A percentile compares a stretch with the other conserved stretches of the same genome.
phyloP scores from a whole-genome alignment of 345 rosid species.

The Sisymbrium altissimum region DNA sequence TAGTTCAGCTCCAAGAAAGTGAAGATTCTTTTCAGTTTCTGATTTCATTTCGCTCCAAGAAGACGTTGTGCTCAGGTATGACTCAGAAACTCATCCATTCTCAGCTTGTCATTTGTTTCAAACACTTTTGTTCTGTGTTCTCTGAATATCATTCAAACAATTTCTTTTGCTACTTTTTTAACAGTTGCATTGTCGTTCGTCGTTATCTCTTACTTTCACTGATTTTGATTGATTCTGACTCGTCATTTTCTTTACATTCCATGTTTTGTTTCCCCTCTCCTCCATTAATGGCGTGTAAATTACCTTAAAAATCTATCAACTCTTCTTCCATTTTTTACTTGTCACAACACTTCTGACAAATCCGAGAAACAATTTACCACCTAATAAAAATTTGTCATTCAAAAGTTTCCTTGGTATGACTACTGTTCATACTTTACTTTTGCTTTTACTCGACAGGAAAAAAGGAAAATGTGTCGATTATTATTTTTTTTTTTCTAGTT shows the following conservation, averaged over 20 bases:
- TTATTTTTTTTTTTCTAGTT: neutral
- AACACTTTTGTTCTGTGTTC: too few relatives aligned
- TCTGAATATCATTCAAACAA: too few relatives aligned
- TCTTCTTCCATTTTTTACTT: neutral
- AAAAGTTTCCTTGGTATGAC: constrained; percentile 11
- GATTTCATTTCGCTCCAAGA: constrained; percentile 2
- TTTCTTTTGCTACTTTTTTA: too few relatives aligned
- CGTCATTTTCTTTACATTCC: neutral
- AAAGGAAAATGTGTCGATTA: neutral
- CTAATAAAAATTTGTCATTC: neutral
- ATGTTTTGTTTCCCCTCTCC: neutral
- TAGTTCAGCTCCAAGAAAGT: neutral
- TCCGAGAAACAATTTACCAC: neutral
- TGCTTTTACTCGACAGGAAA: constrained; percentile 25
- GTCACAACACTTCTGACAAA: neutral
- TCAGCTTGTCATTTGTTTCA: neutral
- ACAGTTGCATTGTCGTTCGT: constrained; percentile 1
- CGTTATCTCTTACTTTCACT: neutral
- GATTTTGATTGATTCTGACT: neutral
- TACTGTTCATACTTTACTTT: constrained; percentile 33
- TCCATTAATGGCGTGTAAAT: neutral
- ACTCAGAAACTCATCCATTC: neutral
- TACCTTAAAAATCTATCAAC: neutral
- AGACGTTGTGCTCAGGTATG: constrained; percentile 22
- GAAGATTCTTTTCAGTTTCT: neutral